Base-by-base conservation (phyloP, 805 yeast species). In the Pichia insulana region DNA sequence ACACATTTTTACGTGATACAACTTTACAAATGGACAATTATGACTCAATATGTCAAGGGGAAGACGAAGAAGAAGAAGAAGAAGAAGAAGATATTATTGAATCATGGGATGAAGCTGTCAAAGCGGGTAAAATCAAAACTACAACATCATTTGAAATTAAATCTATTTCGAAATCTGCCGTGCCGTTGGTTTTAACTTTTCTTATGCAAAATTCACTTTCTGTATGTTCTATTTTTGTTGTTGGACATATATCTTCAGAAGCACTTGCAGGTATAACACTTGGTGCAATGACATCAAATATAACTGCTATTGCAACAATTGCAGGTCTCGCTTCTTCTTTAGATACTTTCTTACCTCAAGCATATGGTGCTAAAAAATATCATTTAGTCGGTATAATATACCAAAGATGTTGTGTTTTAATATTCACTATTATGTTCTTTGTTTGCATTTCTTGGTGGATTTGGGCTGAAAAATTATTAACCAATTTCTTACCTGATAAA, bases 291-390 rank as follows among this genome's bases (percentile, higher is more conserved):
- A 80, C 88, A 4, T 83, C 86, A 7, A 83, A 81, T 55, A 81
- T 83, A 41, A 71, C 83, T 3, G 89, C 86, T 2, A 74, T 81
- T 47, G 83, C 87, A 30, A 71, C 82, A 10, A 78, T 83, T 50
- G 83, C 82, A 51, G 92, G 90, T 11, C 71, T 82, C 2, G 77
- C 87, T n/a, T 82, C 92, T 0, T 77, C 87, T 44, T 67, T 83
- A 41, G 90, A 83, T 53, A 83, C 90, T 0, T 67, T 83, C 30
- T 76, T 89, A 57, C 83, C 89, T 2, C 90, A 83, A 59, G 82
- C 89, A 1, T 82, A 68, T 54, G 90, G 92, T 17, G 74, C 85
- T 25, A 70, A 71, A 40, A 82, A 81, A 50, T 73, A 66, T 55
- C 73, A 71, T 49, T 53, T 71, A 44, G 90, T 83, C 17, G 92